These are phyloP conservation scores for Candida adriatica DNA, from an alignment of 805 yeast genomes.

Conservation along the genomic window DNA sequence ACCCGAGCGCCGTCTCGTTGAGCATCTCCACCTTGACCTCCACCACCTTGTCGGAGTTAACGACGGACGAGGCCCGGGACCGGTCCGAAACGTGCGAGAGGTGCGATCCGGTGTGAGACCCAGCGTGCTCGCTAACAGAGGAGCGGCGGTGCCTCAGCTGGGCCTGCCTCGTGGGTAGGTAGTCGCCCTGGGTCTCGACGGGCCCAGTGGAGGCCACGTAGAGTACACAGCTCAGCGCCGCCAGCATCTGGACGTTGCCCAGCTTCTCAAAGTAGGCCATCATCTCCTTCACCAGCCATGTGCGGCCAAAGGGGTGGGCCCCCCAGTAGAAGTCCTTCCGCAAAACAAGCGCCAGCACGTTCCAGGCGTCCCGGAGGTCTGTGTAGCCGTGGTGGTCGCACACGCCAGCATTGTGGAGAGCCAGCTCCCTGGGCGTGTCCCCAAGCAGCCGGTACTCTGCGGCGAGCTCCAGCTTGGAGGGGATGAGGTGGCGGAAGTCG, in stretches of 20 bases:
- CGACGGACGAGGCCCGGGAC: constrained; percentile 22
- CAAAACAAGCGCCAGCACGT: constrained; percentile 37
- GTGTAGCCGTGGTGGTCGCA: constrained; percentile 56
- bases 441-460: constrained; percentile 59
- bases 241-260: constrained; percentile 81
- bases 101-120: constrained; percentile 19
- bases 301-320: constrained; percentile 66
- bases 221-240: constrained; percentile 74
- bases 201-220: constrained; percentile 14
- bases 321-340: constrained; percentile 63
- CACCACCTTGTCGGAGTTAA: constrained; percentile 14
- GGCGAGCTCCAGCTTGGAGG: constrained; percentile 68
- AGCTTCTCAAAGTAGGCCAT: constrained; percentile 55
- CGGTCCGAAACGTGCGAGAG: constrained; percentile 15
- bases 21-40: constrained; percentile 40
- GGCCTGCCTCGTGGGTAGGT: constrained; percentile 4
- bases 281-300: constrained; percentile 57
- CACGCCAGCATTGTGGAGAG: constrained; percentile 62
- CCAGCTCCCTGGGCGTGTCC: constrained; percentile 55
- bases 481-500: constrained; percentile 65
- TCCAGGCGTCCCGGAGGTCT: constrained; percentile 75
- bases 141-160: constrained; percentile 8
- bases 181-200: constrained; percentile 3
- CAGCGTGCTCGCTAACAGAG: constrained; percentile 15
- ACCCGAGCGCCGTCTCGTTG: constrained; percentile 30